phyloP scores from a whole-genome alignment of 2,329 filamentous ascomycete species.

The Scopulariopsis brevicaulis region DNA sequence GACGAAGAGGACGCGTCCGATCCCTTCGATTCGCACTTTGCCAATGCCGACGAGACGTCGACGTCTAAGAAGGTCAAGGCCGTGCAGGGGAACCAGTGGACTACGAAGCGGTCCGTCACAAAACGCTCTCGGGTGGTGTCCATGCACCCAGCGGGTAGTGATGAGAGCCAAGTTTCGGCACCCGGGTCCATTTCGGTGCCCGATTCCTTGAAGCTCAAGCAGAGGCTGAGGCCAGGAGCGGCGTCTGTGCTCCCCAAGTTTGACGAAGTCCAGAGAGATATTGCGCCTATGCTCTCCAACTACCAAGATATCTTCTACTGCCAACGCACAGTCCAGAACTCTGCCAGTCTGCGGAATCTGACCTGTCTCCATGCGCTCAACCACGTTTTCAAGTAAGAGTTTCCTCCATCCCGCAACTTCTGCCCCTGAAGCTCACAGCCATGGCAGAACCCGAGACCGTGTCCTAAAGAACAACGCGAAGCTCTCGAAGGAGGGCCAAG shows the following conservation, averaged over 20 bases:
- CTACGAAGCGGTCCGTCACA: conserved; percentile 30
- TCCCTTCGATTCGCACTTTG: conserved; percentile 75
- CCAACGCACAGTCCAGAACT: conserved; percentile 57
- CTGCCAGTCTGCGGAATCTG: conserved; percentile 57
- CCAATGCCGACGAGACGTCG: conserved; percentile 49
- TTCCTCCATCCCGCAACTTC: neutral
- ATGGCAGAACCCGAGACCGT: conserved; percentile 62
- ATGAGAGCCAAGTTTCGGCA: conserved; percentile 17
- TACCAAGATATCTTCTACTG: conserved; percentile 76
- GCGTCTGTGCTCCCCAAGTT: conserved; percentile 44
- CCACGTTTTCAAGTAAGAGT: conserved; percentile 69
- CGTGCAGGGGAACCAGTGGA: conserved; percentile 38
- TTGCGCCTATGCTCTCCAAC: conserved; percentile 65
- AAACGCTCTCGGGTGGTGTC: conserved; percentile 36
- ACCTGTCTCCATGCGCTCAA: conserved; percentile 79
- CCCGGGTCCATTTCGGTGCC: conserved; percentile 24
- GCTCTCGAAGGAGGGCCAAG: conserved; percentile 53
- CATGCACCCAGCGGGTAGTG: conserved; percentile 29
- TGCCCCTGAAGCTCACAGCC: neutral
- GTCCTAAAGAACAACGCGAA: conserved; percentile 89
- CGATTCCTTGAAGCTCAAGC: conserved; percentile 53
- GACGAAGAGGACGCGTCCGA: conserved; percentile 47
- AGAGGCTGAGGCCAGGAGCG: conserved; percentile 48
- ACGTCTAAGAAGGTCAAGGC: conserved; percentile 42
- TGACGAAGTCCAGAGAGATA: conserved; percentile 46